Evolutionary conservation across 805 yeast genomes (phyloP), one percentile per base, ranked within the genome.

Genomic region (Groenewaldozyma salmanticensis): DNA sequence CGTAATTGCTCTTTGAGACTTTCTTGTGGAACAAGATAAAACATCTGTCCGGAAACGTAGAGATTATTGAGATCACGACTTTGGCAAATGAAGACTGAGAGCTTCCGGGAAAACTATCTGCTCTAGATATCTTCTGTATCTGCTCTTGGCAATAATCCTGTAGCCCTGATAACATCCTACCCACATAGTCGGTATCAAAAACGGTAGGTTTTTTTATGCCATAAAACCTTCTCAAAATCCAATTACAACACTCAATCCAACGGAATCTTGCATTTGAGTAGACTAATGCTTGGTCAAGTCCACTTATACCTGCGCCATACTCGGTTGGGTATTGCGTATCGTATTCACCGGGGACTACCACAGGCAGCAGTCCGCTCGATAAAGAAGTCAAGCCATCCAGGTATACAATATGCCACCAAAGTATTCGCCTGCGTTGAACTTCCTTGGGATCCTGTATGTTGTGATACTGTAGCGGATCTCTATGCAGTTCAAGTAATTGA

Each of bases 351-450:
- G 42, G 18, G 9, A 21, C 18, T 13, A 39, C 33, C 36, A 42
- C 9, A 4, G 45, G 45, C 13, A 33, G 18, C 18, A 42, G 35
- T 3, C 45, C 45, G 16, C 36, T 32, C 6, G 45, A 42, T 11
- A 42, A 27, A 13, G 45, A 24, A 3, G 39, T 24, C 38, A 42
- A 24, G 13, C 32, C 31, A 19, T 42, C 45, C 31, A 42, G 17
- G 39, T 42, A 42, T 7, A 39, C 39, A 3, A 42, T 11, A 7
- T 42, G 36, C 45, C 45, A 42, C 45, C 45, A 42, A 19, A 42
- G 27, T 39, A 42, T 38, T 17, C 43, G 4, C 35, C 45, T 11
- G 7, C 19, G 29, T 17, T 42, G 45, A 5, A 27, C 17, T 15
- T 42, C 45, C 5, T 21, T 13, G 9, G 11, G 13, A 17, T 35